These are phyloP conservation scores for Thalassiosira hispida DNA, from an alignment of 352 stramenopile species.

Conservation along the genomic window DNA sequence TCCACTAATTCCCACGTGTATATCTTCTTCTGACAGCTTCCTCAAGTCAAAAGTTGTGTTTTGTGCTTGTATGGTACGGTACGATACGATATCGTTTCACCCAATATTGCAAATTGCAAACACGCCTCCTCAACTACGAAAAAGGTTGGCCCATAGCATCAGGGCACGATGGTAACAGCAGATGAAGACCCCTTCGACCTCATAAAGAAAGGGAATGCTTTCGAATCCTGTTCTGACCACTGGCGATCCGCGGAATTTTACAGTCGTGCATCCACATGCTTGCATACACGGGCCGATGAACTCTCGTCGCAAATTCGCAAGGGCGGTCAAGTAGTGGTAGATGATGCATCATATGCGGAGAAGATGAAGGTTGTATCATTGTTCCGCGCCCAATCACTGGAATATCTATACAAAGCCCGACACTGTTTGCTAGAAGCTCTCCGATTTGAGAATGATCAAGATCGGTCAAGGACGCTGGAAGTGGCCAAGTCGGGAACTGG, in stretches of 20 bases:
- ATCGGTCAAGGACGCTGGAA: slow-evolving; percentile 16
- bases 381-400: slow-evolving; percentile 58
- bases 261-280: slow-evolving; percentile 36
- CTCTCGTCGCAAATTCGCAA: slow-evolving; percentile 17
- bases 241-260: slow-evolving; percentile 61
- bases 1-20: too few relatives aligned
- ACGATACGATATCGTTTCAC: too few relatives aligned
- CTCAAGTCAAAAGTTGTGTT: too few relatives aligned
- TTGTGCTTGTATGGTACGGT: too few relatives aligned
- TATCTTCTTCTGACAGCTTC: too few relatives aligned
- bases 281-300: slow-evolving; percentile 46
- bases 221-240: slow-evolving; percentile 40
- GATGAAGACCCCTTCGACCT: slow-evolving; percentile 59
- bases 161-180: too few relatives aligned
- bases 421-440: slow-evolving; percentile 61
- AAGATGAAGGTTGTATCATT: slow-evolving; percentile 53
- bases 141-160: too few relatives aligned
- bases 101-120: too few relatives aligned
- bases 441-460: slow-evolving; percentile 55
- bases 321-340: neutral
- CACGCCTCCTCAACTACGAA: too few relatives aligned
- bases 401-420: slow-evolving; percentile 66
- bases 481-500: slow-evolving; percentile 27
- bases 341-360: slow-evolving; percentile 27
- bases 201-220: slow-evolving; percentile 52